Evolutionary conservation across 768 basidiomycete genomes (phyloP).

Genomic region (Leccinum boreale): DNA sequence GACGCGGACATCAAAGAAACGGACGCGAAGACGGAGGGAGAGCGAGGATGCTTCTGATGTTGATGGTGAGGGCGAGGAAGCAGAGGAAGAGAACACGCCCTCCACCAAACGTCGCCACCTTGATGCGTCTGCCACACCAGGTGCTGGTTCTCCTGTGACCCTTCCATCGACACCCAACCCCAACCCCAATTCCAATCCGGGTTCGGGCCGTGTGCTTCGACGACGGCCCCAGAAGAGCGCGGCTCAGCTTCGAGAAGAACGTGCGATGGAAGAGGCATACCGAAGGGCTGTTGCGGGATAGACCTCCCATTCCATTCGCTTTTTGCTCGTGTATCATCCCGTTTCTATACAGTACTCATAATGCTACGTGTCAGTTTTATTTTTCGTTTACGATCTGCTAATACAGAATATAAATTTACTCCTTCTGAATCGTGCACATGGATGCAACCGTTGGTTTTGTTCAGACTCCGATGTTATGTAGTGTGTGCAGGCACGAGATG

Average conservation of each 20-base stretch:
- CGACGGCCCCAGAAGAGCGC: constrained; percentile 54
- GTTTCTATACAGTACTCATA: constrained; percentile 3
- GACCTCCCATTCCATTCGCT: constrained; percentile 1
- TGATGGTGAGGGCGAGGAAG: constrained; percentile 13
- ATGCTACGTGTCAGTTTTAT: not conserved
- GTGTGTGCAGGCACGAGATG: not conserved
- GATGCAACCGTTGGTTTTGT: too few relatives aligned
- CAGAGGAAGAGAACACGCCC: constrained; percentile 10
- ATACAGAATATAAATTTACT: constrained; percentile 1
- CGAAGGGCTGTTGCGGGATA: constrained; percentile 44
- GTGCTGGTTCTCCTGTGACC: not conserved
- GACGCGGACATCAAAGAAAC: constrained; percentile 23
- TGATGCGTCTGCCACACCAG: constrained; percentile 12
- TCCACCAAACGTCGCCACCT: constrained; percentile 33
- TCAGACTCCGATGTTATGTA: not conserved
- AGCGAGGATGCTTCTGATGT: constrained; percentile 22
- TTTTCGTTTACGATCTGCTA: constrained; percentile 8
- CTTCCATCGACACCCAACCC: constrained; percentile 5
- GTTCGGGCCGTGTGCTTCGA: constrained; percentile 52
- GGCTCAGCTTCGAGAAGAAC: constrained; percentile 46
- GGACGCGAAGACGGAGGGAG: constrained; percentile 23
- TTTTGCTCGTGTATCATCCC: not conserved
- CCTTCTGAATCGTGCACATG: not conserved
- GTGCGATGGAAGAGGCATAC: constrained; percentile 48
- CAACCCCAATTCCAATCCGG: constrained; percentile 13